A percentile compares a stretch with the other conserved stretches of the same genome.
Evolutionary conservation across 2,329 filamentous ascomycete genomes (phyloP).

Genomic region (Aspergillus sp.): DNA sequence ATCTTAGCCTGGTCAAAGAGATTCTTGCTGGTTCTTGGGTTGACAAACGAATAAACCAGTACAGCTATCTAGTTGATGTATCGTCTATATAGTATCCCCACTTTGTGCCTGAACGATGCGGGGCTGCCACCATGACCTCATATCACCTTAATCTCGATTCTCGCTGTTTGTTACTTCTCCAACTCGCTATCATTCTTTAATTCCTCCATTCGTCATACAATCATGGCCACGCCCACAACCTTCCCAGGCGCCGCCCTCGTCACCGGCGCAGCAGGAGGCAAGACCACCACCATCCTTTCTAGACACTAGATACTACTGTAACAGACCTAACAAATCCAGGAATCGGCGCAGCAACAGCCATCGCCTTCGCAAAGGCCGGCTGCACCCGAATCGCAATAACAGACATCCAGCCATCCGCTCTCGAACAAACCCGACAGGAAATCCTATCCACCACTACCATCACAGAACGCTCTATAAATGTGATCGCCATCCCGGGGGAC

Average conservation of each 20-base stretch:
- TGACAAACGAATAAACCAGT: too few relatives aligned
- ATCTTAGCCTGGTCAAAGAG: too few relatives aligned
- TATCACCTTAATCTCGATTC: too few relatives aligned
- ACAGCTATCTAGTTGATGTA: too few relatives aligned
- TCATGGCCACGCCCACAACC: neutral
- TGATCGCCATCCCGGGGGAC: slow-evolving; percentile 45
- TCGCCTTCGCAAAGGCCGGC: slow-evolving; percentile 51
- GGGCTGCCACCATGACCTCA: too few relatives aligned
- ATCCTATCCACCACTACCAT: slow-evolving; percentile 35
- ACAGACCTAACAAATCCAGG: slow-evolving; percentile 36
- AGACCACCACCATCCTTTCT: neutral
- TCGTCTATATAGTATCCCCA: too few relatives aligned
- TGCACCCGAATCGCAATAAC: slow-evolving; percentile 56
- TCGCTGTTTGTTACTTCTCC: too few relatives aligned
- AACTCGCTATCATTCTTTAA: too few relatives aligned
- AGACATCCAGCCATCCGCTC: slow-evolving; percentile 43
- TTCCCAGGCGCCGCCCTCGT: neutral
- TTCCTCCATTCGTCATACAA: too few relatives aligned
- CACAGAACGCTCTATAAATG: slow-evolving; percentile 6
- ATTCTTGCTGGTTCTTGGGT: too few relatives aligned
- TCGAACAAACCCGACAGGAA: slow-evolving; percentile 24
- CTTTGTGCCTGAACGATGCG: too few relatives aligned
- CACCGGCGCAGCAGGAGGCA: neutral
- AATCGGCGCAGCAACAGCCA: slow-evolving; percentile 56
- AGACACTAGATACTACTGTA: neutral